Evolutionary conservation across 495 filamentous ascomycete species (phyloP), one percentile per base, ranked within the genome.

Genomic region (Lepraria neglecta): DNA sequence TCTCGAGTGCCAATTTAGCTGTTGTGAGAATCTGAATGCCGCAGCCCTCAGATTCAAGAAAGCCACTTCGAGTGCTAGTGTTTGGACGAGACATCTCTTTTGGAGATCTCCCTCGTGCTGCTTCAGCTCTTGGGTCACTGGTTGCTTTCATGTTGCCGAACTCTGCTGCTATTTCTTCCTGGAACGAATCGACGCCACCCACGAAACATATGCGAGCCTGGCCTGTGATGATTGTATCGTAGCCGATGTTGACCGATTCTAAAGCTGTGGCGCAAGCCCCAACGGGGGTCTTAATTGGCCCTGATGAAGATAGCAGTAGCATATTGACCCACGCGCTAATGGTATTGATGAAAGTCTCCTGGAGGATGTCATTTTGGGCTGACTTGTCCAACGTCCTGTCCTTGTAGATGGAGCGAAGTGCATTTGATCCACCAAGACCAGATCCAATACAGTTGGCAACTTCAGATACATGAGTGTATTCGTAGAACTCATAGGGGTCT

Each of bases 111-210:
- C 69, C 68, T 15, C 50, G 33, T 6, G 24, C 19, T n/a, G 56
- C 17, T 27, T 70, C 65, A 15, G 64, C 61, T n/a, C 17, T 42
- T 6, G 59, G 31, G 38, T 64, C 63, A n/a, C 33, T 60, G 3
- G 69, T 71, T 4, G 69, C 69, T 56, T 68, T 54, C 57, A 71
- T 60, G 19, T 58, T 64, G 14, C 44, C 56, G 45, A 71, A 71
- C 14, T 63, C 69, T 10, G 64, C 31, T 4, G 66, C 59, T 12
- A 40, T 7, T 31, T 65, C 66, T 62, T 68, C 63, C 1, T 62
- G 24, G 35, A 68, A 56, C 12, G 66, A 61, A 43, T 71, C 68
- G 6, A 46, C 56, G 19, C 69, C 69, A 17, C 69, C 69, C 11
- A 67, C 65, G 24, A 70, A 38, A 40, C 56, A 63, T 19, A 66